A percentile compares a stretch with the other conserved stretches of the same genome.
phyloP scores from a whole-genome alignment of 2,329 filamentous ascomycete genomes.

The Penicillium sp. region DNA sequence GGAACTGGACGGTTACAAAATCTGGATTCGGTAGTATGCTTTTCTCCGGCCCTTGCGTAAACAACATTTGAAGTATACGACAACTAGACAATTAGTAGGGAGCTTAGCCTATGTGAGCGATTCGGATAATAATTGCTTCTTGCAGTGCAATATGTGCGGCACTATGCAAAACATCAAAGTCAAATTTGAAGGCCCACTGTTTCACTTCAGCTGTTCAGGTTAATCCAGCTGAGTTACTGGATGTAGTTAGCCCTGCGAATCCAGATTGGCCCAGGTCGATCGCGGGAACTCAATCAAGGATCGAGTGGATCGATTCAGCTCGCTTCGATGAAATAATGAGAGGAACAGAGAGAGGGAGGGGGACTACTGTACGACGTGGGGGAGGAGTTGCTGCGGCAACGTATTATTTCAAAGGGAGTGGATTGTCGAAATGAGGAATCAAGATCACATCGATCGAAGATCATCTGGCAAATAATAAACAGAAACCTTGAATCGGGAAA shows the following conservation, averaged over 20 bases:
- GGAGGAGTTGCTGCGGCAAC: conserved; percentile 26
- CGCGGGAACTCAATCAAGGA: background rate
- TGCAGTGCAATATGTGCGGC: background rate
- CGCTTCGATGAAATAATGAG: conserved; percentile 6
- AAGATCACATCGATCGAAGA: conserved; percentile 14
- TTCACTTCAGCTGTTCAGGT: background rate
- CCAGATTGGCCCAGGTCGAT: background rate
- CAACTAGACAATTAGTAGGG: too few species aligned
- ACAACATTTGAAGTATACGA: too few species aligned
- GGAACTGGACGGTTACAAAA: conserved; percentile 6
- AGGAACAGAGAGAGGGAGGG: too few species aligned
- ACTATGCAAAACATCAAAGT: background rate
- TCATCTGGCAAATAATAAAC: conserved; percentile 10
- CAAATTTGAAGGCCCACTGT: background rate
- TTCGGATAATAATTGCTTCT: conserved; percentile 4
- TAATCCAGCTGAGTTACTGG: too few species aligned
- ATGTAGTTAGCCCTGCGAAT: background rate
- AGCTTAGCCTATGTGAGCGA: too few species aligned
- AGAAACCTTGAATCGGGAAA: conserved; percentile 2
- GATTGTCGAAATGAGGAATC: conserved; percentile 15
- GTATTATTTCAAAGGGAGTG: conserved; percentile 1
- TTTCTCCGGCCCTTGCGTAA: background rate
- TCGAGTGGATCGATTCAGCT: conserved; percentile 23
- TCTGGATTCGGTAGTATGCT: conserved; percentile 28
- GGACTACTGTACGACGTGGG: conserved; percentile 21